Percentiles rank a stretch among this genome's conserved stretches.
These are phyloP conservation scores for Fusarium ramigenum DNA, from an alignment of 2,329 filamentous ascomycete species.

Conservation along the genomic window DNA sequence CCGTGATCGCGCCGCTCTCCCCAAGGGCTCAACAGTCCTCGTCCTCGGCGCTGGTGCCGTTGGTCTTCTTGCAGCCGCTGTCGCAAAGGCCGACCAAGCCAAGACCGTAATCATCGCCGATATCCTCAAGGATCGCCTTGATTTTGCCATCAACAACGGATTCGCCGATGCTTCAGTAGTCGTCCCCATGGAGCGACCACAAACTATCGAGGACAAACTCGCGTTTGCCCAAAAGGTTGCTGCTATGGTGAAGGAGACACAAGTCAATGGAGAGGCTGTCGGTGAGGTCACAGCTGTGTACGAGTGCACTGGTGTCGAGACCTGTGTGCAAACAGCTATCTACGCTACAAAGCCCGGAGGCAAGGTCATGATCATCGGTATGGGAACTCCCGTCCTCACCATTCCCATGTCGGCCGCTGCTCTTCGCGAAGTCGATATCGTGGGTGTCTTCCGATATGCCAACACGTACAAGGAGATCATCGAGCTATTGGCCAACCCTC, in stretches of 20 bases:
- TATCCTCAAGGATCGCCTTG: constrained; percentile 64
- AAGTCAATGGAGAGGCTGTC: constrained; percentile 57
- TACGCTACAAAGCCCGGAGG: constrained; percentile 75
- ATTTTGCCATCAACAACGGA: constrained; percentile 64
- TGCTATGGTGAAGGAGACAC: constrained; percentile 50
- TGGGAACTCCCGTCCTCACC: constrained; percentile 76
- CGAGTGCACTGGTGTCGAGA: constrained; percentile 82
- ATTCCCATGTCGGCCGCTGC: constrained; percentile 75
- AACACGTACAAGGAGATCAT: constrained; percentile 74
- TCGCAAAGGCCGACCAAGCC: constrained; percentile 60
- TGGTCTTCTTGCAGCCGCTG: constrained; percentile 67
- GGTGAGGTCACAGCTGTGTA: constrained; percentile 74
- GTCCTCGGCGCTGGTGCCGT: constrained; percentile 70
- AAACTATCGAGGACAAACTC: constrained; percentile 63
- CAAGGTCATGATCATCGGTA: constrained; percentile 75
- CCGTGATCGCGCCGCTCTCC: constrained; percentile 55
- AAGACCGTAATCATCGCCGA: constrained; percentile 63
- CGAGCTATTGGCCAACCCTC: constrained; percentile 58
- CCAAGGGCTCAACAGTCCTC: constrained; percentile 55
- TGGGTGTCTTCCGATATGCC: constrained; percentile 78
- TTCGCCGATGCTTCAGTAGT: constrained; percentile 64
- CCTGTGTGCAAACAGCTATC: constrained; percentile 78
- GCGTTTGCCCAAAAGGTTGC: constrained; percentile 61
- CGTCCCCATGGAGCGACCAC: constrained; percentile 59
- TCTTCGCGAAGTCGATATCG: constrained; percentile 75